Percentiles rank a stretch among this genome's conserved stretches.
phyloP scores from a whole-genome alignment of 768 basidiomycete species.

The Mycena rebaudengoi region DNA sequence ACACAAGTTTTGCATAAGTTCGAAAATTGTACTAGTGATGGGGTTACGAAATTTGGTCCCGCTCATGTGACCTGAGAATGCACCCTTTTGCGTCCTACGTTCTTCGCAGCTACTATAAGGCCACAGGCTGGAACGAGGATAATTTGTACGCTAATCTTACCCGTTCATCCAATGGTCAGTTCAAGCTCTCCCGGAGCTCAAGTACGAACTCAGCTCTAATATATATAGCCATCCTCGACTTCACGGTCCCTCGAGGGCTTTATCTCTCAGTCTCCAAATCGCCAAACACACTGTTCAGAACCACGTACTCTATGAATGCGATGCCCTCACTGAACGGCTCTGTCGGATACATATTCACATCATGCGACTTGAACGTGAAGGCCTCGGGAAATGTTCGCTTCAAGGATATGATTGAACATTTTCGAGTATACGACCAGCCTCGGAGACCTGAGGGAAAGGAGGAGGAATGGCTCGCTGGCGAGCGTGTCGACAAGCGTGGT shows the following conservation, averaged over 20 bases:
- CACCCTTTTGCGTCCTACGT: conserved; percentile 91
- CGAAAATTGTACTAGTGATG: too few species aligned
- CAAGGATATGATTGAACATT: conserved; percentile 90
- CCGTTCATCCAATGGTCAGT: conserved; percentile 83
- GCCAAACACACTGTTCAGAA: conserved; percentile 88
- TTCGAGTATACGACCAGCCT: conserved; percentile 85
- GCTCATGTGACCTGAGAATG: conserved; percentile 33
- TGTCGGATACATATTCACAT: conserved; percentile 92
- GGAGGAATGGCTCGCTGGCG: conserved; percentile 85
- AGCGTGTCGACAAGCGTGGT: conserved; percentile 82
- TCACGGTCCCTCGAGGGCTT: conserved; percentile 82
- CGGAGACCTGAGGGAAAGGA: conserved; percentile 78
- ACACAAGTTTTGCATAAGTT: too few species aligned
- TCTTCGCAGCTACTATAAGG: conserved; percentile 86
- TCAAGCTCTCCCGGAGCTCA: neutral
- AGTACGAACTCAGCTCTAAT: conserved; percentile 16
- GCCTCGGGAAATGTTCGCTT: conserved; percentile 77
- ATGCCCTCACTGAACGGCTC: conserved; percentile 94
- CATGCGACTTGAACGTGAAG: conserved; percentile 80
- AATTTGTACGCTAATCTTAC: conserved; percentile 92
- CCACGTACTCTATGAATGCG: conserved; percentile 92
- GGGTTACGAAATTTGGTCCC: neutral
- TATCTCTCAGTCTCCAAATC: conserved; percentile 87
- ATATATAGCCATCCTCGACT: conserved; percentile 85
- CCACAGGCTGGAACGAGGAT: conserved; percentile 98